A percentile compares a stretch with the other conserved stretches of the same genome.
Conservation (phyloP, 176 grass and related monocot genomes). For the Triticum urartu region DNA sequence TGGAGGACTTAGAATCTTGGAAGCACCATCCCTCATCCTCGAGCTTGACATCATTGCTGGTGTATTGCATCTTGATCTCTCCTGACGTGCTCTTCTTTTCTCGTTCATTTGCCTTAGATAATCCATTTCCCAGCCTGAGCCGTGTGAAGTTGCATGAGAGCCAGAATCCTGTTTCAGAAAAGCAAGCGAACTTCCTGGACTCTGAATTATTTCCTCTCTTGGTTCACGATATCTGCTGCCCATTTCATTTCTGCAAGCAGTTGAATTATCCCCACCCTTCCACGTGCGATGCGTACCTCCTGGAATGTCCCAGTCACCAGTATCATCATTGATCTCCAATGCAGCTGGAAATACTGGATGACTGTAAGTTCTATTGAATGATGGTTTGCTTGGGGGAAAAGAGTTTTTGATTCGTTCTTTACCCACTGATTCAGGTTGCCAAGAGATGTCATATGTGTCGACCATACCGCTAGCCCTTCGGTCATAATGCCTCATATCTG, state of each 20-base stretch:
- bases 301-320: constrained; percentile 39
- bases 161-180: constrained; percentile 49
- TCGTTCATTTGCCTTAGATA: constrained; percentile 53
- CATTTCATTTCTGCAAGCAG: constrained; percentile 35
- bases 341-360: constrained; percentile 61
- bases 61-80: constrained; percentile 29
- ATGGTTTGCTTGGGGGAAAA: constrained; percentile 25
- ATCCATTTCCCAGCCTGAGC: constrained; percentile 55
- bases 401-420: constrained; percentile 30
- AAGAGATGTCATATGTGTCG: constrained; percentile 44
- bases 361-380: constrained; percentile 26
- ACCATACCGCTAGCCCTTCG: constrained; percentile 36
- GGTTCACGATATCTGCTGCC: constrained; percentile 32
- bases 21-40: constrained; percentile 38
- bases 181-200: constrained; percentile 41
- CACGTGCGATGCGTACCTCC: constrained; percentile 23
- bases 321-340: constrained; percentile 52
- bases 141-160: constrained; percentile 35
- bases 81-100: constrained; percentile 46
- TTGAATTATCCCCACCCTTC: constrained; percentile 24
- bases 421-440: constrained; percentile 32
- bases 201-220: constrained; percentile 37
- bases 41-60: constrained; percentile 33
- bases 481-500: constrained; percentile 40
- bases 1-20: constrained; percentile 48